Evolutionary conservation across 2,329 filamentous ascomycete genomes (phyloP), one percentile per base, ranked within the genome.

Genomic region (Colletotrichum sp.): DNA sequence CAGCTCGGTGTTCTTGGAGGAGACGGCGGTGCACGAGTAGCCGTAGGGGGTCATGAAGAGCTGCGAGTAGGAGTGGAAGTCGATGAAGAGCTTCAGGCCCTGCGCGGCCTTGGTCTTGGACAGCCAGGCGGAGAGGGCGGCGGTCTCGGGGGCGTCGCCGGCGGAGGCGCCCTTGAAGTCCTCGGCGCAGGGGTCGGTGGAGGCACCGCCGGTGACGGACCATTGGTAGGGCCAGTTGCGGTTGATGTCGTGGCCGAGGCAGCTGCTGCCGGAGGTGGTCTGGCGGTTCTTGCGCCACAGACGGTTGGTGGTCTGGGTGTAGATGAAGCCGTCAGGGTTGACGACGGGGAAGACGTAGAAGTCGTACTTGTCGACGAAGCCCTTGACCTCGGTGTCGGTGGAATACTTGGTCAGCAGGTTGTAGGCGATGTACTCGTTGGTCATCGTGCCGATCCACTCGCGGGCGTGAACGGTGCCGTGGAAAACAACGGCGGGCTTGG

Each of bases 61-160:
- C 78, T 91, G 88, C 15, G 86, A 87, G 82, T 91, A 92, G 1
- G 89, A 85, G 83, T 92, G 91, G 79, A 89, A 89, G 82, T 92
- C 91, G 80, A 92, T 89, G 83, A 88, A 92, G 6, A 91, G 84
- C 78, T 89, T 87, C 49, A 92, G 82, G 8, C 88, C 88, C 76
- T 88, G 86, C 8, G 71, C 73, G 18, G 75, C 64, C 77, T 81
- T 81, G 44, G 79, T 78, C 36, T 66, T 66, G 62, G 77, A 71
- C 30, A 82, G 77, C 73, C 80, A 83, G n/a, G 77, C 72, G 12
- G 79, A 71, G 60, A 92, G 84, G 1, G 82, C 87, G 74, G 83
- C 82, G 71, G 83, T 89, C 82, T 90, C 89, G 13, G 87, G 85
- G 3, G 87, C 83, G 75, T 87, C 85, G 30, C 84, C 83, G 8